phyloP scores from a whole-genome alignment of 495 filamentous ascomycete genomes.

The Aspergillus panamensis region DNA sequence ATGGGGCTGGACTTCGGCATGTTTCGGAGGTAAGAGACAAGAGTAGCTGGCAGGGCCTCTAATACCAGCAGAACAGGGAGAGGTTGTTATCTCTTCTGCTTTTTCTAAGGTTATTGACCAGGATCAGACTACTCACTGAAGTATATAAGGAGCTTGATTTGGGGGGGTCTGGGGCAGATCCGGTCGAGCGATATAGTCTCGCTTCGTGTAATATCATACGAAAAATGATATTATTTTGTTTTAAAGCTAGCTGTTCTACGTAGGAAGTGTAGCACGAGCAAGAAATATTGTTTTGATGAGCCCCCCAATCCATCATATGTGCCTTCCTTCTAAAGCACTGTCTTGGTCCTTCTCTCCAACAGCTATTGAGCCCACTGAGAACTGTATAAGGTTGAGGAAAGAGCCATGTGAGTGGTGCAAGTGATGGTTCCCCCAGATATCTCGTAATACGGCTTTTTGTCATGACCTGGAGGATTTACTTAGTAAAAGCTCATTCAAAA shows the following conservation, averaged over 20 bases:
- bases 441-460: too few relatives aligned
- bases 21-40: constrained; percentile 6
- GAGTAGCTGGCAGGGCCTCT: constrained; percentile 9
- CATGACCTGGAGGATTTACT: too few relatives aligned
- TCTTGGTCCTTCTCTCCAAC: too few relatives aligned
- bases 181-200: neutral
- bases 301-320: neutral
- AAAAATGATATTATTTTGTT: neutral
- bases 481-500: too few relatives aligned
- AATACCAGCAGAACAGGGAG: neutral
- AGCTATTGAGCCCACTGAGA: too few relatives aligned
- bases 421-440: too few relatives aligned
- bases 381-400: too few relatives aligned
- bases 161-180: constrained; percentile 7
- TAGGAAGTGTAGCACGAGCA: neutral
- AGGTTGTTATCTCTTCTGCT: neutral
- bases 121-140: neutral
- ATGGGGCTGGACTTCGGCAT: constrained; percentile 9
- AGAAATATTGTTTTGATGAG: neutral
- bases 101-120: neutral
- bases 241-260: neutral
- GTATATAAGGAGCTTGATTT: neutral
- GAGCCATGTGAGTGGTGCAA: too few relatives aligned
- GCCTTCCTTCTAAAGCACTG: too few relatives aligned
- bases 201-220: neutral